phyloP scores from a whole-genome alignment of 495 filamentous ascomycete genomes.

The Tetracladium setigerum region DNA sequence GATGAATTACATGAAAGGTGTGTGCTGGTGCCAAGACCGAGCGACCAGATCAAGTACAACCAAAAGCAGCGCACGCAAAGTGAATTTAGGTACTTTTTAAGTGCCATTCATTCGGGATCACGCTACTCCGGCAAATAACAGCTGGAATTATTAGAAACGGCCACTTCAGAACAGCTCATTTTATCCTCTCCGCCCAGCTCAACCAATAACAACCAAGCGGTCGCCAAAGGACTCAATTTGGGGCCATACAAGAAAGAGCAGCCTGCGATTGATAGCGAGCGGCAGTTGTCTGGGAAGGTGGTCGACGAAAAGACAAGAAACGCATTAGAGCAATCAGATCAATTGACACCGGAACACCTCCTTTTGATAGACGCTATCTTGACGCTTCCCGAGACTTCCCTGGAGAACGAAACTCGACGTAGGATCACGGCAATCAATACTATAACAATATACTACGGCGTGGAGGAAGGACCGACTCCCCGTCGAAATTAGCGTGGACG shows the following conservation, averaged over 20 bases:
- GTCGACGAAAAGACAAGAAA: constrained; percentile 5
- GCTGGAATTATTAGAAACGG: no score
- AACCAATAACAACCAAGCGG: no score
- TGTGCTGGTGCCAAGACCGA: no score
- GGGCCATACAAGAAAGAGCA: constrained; percentile 20
- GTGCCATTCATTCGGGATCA: no score
- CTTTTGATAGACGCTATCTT: constrained; percentile 12
- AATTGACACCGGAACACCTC: constrained; percentile 11
- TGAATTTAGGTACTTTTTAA: no score
- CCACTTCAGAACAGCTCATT: no score
- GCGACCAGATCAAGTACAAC: no score
- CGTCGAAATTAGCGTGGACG: neutral
- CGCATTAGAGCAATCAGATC: constrained; percentile 8
- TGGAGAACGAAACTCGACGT: constrained; percentile 9
- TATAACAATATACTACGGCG: constrained; percentile 7
- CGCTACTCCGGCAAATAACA: no score
- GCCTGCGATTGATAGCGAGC: constrained; percentile 24
- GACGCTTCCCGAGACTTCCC: constrained; percentile 12
- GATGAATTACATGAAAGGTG: neutral
- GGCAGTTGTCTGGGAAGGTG: constrained; percentile 20
- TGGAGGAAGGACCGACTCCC: constrained; percentile 9
- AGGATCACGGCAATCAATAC: constrained; percentile 14
- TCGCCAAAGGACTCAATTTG: no score
- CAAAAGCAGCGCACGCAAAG: no score
- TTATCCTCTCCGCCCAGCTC: no score